These are phyloP conservation scores for Pythium sukuiense DNA, from an alignment of 352 stramenopile species.

Conservation along the genomic window DNA sequence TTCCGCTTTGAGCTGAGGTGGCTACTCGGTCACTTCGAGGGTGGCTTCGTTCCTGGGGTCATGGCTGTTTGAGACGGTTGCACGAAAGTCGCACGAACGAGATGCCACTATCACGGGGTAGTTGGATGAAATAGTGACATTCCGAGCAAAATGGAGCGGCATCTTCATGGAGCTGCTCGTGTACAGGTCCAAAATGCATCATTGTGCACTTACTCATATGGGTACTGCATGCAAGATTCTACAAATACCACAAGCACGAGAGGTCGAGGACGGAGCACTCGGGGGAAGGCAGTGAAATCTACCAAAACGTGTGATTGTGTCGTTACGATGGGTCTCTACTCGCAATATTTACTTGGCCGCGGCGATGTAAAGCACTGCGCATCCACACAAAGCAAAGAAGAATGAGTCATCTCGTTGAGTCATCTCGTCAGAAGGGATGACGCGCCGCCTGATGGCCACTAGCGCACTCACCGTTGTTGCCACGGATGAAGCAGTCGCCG, in stretches of 20 bases:
- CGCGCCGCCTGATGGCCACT: neutral
- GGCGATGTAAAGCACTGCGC: constrained; percentile 82
- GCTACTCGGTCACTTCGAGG: neutral
- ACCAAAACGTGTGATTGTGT: neutral
- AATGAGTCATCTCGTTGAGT: neutral
- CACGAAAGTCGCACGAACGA: constrained; percentile 2
- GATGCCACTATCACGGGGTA: constrained; percentile 13
- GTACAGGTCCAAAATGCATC: too few species aligned
- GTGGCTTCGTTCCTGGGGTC: neutral
- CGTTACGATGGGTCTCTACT: neutral
- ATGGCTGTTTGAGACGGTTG: constrained; percentile 1
- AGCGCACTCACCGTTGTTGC: constrained; percentile 96
- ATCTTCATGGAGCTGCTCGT: neutral
- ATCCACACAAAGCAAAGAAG: neutral
- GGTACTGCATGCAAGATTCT: too few species aligned
- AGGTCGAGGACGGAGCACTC: too few species aligned
- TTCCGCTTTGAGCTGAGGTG: neutral
- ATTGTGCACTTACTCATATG: too few species aligned
- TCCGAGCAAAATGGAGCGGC: neutral
- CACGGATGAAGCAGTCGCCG: constrained; percentile 99
- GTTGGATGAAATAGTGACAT: neutral
- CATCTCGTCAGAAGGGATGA: neutral
- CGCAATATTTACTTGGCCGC: constrained; percentile 62
- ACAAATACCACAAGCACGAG: too few species aligned
- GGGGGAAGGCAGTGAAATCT: neutral